phyloP scores from a whole-genome alignment of 2,329 filamentous ascomycete genomes.

The Aspergillus piperis region DNA sequence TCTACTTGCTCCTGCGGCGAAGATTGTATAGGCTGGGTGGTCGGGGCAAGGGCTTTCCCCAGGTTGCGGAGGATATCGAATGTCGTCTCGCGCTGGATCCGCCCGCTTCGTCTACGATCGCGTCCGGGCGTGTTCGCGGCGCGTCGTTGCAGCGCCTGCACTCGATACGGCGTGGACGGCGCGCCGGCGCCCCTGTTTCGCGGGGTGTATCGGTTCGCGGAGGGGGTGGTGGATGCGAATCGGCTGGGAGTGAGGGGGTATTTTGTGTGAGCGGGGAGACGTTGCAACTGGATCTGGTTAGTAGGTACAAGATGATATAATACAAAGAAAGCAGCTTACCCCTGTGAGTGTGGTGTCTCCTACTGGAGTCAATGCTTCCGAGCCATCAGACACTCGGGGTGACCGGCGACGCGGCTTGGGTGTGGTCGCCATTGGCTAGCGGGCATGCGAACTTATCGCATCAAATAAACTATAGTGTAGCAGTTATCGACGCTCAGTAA shows the following conservation, averaged over 20 bases:
- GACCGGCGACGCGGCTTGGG: conserved; percentile 34
- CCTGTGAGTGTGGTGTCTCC: conserved; percentile 33
- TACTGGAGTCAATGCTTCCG: conserved; percentile 28
- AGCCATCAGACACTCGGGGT: conserved; percentile 23
- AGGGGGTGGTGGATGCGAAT: conserved; percentile 33
- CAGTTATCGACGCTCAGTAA: not conserved
- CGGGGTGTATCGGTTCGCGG: conserved; percentile 38
- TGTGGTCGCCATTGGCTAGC: conserved; percentile 29
- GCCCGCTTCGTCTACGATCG: conserved; percentile 52
- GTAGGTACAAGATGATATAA: not conserved
- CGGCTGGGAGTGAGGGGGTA: conserved; percentile 42
- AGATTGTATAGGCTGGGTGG: conserved; percentile 49
- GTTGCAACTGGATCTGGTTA: conserved; percentile 32
- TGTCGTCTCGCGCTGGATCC: conserved; percentile 56
- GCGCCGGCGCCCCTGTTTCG: conserved; percentile 35
- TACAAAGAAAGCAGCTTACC: conserved; percentile 16
- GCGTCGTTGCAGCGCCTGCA: conserved; percentile 57
- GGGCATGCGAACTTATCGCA: not conserved
- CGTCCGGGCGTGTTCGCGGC: conserved; percentile 54
- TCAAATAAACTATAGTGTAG: not conserved
- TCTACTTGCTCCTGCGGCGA: conserved; percentile 45
- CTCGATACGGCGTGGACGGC: conserved; percentile 58
- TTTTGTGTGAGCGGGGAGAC: conserved; percentile 32
- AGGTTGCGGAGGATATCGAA: conserved; percentile 56
- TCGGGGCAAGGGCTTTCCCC: conserved; percentile 55